A percentile compares a stretch with the other conserved stretches of the same genome.
These are phyloP conservation scores for Beta macrorhiza DNA, from an alignment of 179 eudicot genomes.

Conservation along the genomic window DNA sequence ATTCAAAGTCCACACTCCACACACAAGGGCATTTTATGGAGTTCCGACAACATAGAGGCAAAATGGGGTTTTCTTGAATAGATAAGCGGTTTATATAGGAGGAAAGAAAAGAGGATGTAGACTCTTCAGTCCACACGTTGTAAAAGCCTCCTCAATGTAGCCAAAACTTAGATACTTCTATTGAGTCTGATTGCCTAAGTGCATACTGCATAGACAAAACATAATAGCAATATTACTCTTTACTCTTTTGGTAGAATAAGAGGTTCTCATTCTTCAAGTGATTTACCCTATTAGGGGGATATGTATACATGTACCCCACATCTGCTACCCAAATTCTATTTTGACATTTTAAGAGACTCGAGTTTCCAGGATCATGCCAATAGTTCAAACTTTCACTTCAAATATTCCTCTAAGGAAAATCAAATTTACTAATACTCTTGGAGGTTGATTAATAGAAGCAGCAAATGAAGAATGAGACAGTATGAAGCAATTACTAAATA, in stretches of 20 bases:
- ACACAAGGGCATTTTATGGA: too few species aligned
- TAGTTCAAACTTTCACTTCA: background rate
- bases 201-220: background rate
- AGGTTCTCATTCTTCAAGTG: background rate
- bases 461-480: background rate
- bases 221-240: background rate
- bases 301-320: background rate
- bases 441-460: background rate
- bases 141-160: slow-evolving; percentile 1
- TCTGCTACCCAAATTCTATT: background rate
- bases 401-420: background rate
- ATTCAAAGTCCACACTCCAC: too few species aligned
- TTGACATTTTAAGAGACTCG: background rate
- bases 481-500: background rate
- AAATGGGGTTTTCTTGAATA: too few species aligned
- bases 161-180: background rate
- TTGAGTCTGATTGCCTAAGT: background rate
- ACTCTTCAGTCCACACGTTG: too few species aligned
- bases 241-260: background rate
- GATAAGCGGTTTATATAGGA: too few species aligned
- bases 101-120: too few species aligned
- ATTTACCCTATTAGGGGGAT: background rate
- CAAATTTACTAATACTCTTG: background rate
- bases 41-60: too few species aligned
- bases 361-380: background rate